Evolutionary conservation across 768 basidiomycete genomes (phyloP), one percentile per base, ranked within the genome.

Genomic region (Hirschioporus abietinus): DNA sequence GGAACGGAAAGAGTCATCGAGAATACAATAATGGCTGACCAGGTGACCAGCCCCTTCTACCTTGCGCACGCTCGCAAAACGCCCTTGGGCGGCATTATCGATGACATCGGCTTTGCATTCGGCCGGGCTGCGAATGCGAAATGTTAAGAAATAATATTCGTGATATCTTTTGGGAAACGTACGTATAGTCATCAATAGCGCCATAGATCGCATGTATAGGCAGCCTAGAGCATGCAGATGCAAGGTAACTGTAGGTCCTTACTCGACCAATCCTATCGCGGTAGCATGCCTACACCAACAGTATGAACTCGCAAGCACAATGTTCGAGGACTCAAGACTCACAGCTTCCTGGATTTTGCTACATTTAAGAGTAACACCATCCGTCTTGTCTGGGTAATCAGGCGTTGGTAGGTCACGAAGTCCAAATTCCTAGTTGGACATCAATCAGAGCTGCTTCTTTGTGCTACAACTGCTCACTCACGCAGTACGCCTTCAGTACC

Each of bases 341-440:
- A 75, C 74, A 23, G 79, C 75, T 76, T 86, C 85, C 64, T 84
- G 83, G 12, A 66, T 65, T 34, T 80, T 80, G 17, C 75, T 77
- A 68, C 84, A 86, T 67, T 78, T 83, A 17, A 85, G 73, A 15
- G 83, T 85, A 7, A 86, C 81, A 18, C 82, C 84, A 59, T 78
- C 74, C n/a, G 71, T 74, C 65, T 77, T 74, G 63, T 81, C 77
- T 0, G 84, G 79, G 70, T 84, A 81, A 15, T 76, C 75, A 10
- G 66, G 66, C 0, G 80, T 82, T 4, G 83, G 83, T 17, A 83
- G 71, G 7, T 75, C 64, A 23, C 79, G 71, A 70, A 86, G 71
- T 0, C 81, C 82, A 58, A 78, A 70, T 70, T 82, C 76, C 84
- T 86, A 68, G 18, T n/a, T 30, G 24, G 18, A 25, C 26, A 18